phyloP scores from a whole-genome alignment of 208 protist genomes.

The Leishmania martiniquensis region DNA sequence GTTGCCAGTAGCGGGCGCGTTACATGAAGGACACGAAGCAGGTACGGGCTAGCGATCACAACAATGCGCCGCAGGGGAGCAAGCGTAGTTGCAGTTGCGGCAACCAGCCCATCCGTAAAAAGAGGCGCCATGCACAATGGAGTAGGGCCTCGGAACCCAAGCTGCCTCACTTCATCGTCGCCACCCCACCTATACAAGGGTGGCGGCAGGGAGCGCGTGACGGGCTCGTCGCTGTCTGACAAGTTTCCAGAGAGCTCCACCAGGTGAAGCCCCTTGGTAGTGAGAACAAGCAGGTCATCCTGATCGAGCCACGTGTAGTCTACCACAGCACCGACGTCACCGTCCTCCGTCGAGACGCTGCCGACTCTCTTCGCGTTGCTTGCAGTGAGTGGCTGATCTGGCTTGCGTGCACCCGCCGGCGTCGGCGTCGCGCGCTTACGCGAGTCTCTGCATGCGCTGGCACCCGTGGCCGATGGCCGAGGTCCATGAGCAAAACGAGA shows the following conservation, averaged over 20 bases:
- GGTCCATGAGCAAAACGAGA: background rate
- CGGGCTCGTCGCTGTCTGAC: slow-evolving; percentile 42
- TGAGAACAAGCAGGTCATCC: slow-evolving; percentile 68
- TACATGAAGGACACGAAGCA: slow-evolving; percentile 50
- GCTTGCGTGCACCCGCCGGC: background rate
- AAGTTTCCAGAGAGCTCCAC: slow-evolving; percentile 38
- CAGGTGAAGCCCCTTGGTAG: slow-evolving; percentile 45
- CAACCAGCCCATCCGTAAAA: slow-evolving; percentile 9
- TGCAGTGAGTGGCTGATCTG: background rate
- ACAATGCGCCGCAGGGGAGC: slow-evolving; percentile 24
- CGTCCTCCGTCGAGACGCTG: background rate
- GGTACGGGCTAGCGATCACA: slow-evolving; percentile 56
- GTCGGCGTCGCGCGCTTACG: background rate
- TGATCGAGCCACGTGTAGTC: slow-evolving; percentile 65
- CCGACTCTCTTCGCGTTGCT: background rate
- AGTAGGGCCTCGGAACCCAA: slow-evolving; percentile 23
- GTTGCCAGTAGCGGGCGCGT: background rate
- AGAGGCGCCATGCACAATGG: slow-evolving; percentile 18
- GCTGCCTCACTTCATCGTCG: slow-evolving; percentile 5
- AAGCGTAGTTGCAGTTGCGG: background rate
- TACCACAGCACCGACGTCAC: slow-evolving; percentile 22
- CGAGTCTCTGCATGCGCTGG: no score
- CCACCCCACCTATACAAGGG: slow-evolving; percentile 33
- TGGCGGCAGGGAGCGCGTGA: slow-evolving; percentile 23
- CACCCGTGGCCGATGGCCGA: background rate